Conservation (phyloP, 257 asterid species). For the Salvia hispanica region DNA sequence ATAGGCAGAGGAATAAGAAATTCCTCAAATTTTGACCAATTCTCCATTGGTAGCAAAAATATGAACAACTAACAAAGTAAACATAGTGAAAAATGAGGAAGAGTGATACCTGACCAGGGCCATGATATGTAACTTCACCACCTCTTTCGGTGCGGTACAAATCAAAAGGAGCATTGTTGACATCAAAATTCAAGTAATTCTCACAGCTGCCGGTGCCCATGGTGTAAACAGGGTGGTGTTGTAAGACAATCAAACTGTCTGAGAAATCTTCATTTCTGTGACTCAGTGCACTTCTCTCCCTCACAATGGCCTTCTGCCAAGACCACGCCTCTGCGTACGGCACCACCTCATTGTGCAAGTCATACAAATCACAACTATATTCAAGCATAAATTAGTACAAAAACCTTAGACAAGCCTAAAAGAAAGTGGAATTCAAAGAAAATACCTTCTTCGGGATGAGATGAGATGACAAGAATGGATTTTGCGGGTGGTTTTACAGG, state of each 20-base stretch:
- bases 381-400: constrained; percentile 4
- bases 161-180: constrained; percentile 58
- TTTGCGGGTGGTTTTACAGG: constrained; percentile 19
- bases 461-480: constrained; percentile 7
- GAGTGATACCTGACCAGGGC: constrained; percentile 85
- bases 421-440: neutral
- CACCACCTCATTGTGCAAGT: constrained; percentile 41
- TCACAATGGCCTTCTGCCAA: constrained; percentile 78
- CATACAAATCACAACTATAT: constrained; percentile 44
- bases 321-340: constrained; percentile 86
- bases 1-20: too few species aligned
- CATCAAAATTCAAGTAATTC: constrained; percentile 63
- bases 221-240: constrained; percentile 88
- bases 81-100: neutral
- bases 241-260: constrained; percentile 72
- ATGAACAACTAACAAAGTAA: neutral
- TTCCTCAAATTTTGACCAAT: too few species aligned
- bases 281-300: constrained; percentile 46
- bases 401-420: neutral
- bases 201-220: constrained; percentile 80
- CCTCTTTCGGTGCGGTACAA: constrained; percentile 83
- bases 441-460: constrained; percentile 37
- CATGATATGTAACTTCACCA: constrained; percentile 96
- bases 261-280: constrained; percentile 52
- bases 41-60: neutral